Percentiles rank a stretch among this genome's conserved stretches.
phyloP scores from a whole-genome alignment of 192 early-diverging fungal species.

The Glomus cerebriforme region DNA sequence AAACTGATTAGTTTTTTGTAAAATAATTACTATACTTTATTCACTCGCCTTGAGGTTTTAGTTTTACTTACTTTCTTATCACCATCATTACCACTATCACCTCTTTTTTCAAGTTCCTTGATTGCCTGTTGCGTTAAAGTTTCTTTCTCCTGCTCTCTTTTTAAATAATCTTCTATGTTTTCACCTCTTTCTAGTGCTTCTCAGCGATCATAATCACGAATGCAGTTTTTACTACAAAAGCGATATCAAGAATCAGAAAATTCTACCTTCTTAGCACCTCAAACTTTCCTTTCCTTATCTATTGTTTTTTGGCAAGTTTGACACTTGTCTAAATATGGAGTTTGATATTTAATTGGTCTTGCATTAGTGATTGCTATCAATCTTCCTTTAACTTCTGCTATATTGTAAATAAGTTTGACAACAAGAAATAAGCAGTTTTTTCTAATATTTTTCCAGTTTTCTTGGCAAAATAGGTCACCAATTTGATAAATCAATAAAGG shows the following conservation, averaged over 20 bases:
- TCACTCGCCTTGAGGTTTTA: too few relatives aligned
- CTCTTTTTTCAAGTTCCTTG: not conserved
- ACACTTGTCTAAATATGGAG: slow-evolving; percentile 5
- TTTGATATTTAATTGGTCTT: slow-evolving; percentile 10
- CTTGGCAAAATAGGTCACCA: slow-evolving; percentile 1
- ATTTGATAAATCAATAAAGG: not conserved
- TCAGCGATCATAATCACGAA: too few relatives aligned
- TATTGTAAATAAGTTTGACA: slow-evolving; percentile 5
- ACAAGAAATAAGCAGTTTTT: not conserved
- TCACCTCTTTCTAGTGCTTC: too few relatives aligned
- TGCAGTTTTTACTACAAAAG: too few relatives aligned
- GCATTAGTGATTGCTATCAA: slow-evolving; percentile 4
- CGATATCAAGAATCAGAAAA: too few relatives aligned
- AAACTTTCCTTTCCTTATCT: not conserved
- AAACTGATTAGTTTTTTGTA: too few relatives aligned
- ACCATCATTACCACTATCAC: too few relatives aligned
- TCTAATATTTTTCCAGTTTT: not conserved
- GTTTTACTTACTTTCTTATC: too few relatives aligned
- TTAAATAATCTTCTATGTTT: too few relatives aligned
- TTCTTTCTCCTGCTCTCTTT: slow-evolving; percentile 7
- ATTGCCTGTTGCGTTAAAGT: not conserved
- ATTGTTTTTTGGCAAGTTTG: slow-evolving; percentile 16
- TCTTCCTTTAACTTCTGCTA: slow-evolving; percentile 5
- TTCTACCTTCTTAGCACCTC: not conserved
- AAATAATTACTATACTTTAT: too few relatives aligned